Percentiles rank a stretch among this genome's conserved stretches.
Evolutionary conservation across 1,284 basidiomycete species (phyloP).

Genomic region (Cutaneotrichosporon cavernicola): DNA sequence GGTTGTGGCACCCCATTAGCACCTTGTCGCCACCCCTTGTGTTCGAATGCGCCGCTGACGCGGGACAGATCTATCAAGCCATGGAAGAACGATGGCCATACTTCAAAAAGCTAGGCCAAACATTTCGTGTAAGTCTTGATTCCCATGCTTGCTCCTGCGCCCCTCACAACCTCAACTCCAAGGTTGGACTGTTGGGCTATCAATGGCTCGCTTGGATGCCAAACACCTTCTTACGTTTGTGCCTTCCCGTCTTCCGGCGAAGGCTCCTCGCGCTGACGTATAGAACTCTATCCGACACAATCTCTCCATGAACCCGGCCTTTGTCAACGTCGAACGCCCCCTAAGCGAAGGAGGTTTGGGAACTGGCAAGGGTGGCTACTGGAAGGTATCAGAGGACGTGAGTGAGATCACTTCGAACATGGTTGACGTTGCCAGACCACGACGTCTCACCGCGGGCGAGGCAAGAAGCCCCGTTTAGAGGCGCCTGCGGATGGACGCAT

Average conservation of each 20-base stretch:
- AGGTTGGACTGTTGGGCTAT: not conserved
- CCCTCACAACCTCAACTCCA: not conserved
- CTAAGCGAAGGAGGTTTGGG: conserved; percentile 29
- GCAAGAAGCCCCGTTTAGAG: conserved; percentile 20
- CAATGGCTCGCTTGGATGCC: not conserved
- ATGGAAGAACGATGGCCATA: conserved; percentile 41
- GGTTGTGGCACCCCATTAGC: conserved; percentile 5
- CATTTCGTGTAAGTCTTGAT: conserved; percentile 30
- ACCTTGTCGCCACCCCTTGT: not conserved
- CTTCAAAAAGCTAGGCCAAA: conserved; percentile 27
- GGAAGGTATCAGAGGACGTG: conserved; percentile 36
- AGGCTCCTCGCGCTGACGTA: conserved; percentile 2
- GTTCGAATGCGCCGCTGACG: conserved; percentile 4
- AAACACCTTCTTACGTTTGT: not conserved
- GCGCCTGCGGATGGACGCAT: not conserved
- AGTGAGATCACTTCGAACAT: conserved; percentile 3
- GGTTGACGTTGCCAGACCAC: conserved; percentile 13
- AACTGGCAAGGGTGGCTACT: conserved; percentile 41
- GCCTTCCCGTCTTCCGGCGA: not conserved
- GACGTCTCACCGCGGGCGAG: conserved; percentile 21
- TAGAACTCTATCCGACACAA: conserved; percentile 80
- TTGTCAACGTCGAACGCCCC: conserved; percentile 57
- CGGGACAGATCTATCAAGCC: conserved; percentile 35
- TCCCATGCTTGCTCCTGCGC: not conserved
- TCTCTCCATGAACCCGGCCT: conserved; percentile 75